These are phyloP conservation scores for Entomortierella beljakovae DNA, from an alignment of 192 early-diverging fungal genomes.

Conservation along the genomic window DNA sequence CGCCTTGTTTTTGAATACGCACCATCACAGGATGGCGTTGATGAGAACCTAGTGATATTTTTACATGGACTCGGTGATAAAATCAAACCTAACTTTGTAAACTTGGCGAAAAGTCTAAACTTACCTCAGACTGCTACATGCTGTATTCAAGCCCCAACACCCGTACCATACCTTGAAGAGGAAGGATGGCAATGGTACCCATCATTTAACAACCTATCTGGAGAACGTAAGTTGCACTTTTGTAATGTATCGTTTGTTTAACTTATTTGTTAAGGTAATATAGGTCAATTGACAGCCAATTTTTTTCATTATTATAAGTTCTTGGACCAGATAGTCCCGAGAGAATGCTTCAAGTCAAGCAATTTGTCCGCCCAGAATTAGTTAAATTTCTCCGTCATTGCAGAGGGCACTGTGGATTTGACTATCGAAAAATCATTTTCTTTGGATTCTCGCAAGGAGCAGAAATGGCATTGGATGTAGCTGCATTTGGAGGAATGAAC, in stretches of 20 bases:
- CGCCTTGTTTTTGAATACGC: slow-evolving; percentile 58
- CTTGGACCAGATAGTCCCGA: slow-evolving; percentile 48
- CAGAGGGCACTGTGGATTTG: slow-evolving; percentile 58
- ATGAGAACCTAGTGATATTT: slow-evolving; percentile 75
- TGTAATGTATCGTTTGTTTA: not conserved
- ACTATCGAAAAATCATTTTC: slow-evolving; percentile 61
- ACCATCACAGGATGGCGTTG: slow-evolving; percentile 61
- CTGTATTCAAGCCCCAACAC: slow-evolving; percentile 67
- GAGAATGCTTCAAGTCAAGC: slow-evolving; percentile 57
- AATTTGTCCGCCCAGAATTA: slow-evolving; percentile 58
- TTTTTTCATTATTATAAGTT: not conserved
- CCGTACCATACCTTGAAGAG: slow-evolving; percentile 71
- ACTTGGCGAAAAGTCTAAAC: slow-evolving; percentile 67
- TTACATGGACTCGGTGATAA: slow-evolving; percentile 83
- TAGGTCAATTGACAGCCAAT: not conserved
- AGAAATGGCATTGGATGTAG: slow-evolving; percentile 72
- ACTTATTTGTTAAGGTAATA: too few relatives aligned
- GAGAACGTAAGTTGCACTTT: slow-evolving; percentile 56
- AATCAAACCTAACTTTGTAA: slow-evolving; percentile 65
- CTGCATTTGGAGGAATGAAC: slow-evolving; percentile 59
- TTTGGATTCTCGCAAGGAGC: slow-evolving; percentile 86
- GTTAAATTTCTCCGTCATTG: slow-evolving; percentile 58
- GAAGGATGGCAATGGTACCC: slow-evolving; percentile 75
- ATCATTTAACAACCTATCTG: slow-evolving; percentile 65
- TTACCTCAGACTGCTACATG: slow-evolving; percentile 77